Evolutionary conservation across 371 early-diverging fungal species (phyloP).

Genomic region (Rhizopus delemar): DNA sequence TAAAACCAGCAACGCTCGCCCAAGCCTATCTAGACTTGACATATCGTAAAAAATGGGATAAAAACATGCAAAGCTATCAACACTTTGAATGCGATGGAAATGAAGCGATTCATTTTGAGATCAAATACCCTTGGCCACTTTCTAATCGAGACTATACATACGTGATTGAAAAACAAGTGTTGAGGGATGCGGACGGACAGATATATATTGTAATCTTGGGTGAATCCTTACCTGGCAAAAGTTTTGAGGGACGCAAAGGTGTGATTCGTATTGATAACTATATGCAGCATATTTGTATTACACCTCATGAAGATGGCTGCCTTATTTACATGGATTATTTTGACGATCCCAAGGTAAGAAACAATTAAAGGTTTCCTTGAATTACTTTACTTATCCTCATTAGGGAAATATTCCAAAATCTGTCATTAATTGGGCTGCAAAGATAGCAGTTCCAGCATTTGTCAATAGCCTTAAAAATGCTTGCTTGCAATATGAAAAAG

Average conservation of each 20-base stretch:
- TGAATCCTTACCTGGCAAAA: constrained; percentile 36
- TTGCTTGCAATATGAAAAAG: constrained; percentile 25
- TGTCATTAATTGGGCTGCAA: constrained; percentile 54
- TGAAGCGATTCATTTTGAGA: constrained; percentile 23
- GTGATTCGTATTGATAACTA: constrained; percentile 51
- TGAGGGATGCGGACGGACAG: constrained; percentile 23
- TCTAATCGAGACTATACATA: constrained; percentile 54
- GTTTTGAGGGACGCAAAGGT: constrained; percentile 35
- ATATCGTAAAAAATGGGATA: constrained; percentile 52
- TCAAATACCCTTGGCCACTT: constrained; percentile 52
- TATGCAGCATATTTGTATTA: constrained; percentile 47
- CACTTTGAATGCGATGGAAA: constrained; percentile 16
- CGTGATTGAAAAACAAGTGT: constrained; percentile 28
- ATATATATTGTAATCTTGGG: constrained; percentile 47
- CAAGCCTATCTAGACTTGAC: constrained; percentile 43
- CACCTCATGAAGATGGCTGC: constrained; percentile 41
- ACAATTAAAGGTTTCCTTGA: neutral
- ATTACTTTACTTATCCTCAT: neutral
- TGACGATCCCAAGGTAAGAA: constrained; percentile 54
- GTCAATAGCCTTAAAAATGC: constrained; percentile 31
- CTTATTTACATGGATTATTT: constrained; percentile 51
- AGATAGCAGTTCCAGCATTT: constrained; percentile 46
- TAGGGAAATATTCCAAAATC: constrained; percentile 50
- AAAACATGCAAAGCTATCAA: constrained; percentile 42
- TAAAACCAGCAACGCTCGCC: constrained; percentile 29